Base-by-base conservation (phyloP, 805 yeast genomes). In the Schwanniomyces sp. region DNA sequence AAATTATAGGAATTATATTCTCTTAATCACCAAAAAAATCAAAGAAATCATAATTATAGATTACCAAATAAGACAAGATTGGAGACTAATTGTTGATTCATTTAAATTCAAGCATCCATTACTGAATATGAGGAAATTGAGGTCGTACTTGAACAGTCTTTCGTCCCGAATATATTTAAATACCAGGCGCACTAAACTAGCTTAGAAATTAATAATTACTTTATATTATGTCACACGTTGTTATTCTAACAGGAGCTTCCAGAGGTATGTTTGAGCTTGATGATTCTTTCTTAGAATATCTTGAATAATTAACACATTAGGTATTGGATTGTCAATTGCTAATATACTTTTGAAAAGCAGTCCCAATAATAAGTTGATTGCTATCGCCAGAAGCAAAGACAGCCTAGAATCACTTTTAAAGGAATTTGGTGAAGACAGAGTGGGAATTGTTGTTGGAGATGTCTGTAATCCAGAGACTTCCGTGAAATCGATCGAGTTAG, bases 321-420 rank as follows among this genome's bases (percentile, higher is more conserved):
- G 97, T 5, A 85, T 92, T 58, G 99, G 99, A 2, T 79, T 75
- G n/a, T 78, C 91, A 0, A 82, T 86, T 54, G 89, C 85, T 3
- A 75, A 78, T 34, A 57, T 70, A 12, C 66, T 80, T 16, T 66
- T 91, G 1, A 55, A 69, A 0, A 52, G 60, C 24, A 46, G 54
- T 11, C 62, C 79, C 1, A 43, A 46, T 17, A 58, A 66, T 43
- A 70, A 72, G 34, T 79, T 88, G 5, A 78, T 88, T 10, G 90
- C 90, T 0, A 80, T 89, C 26, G 91, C 96, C 0, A 79, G 97
- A 56, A 73, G 88, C 4, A 74, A 70, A 40, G 70, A 65, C 0
- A 72, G 76, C 1, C 61, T 88, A 48, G 58, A 67, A 18, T 62
- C 69, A 30, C 62, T 84, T 43, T 72, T 69, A 18, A 55, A 56